Conservation (phyloP, 371 early-diverging fungal species). For the Actinomortierella ambigua region DNA sequence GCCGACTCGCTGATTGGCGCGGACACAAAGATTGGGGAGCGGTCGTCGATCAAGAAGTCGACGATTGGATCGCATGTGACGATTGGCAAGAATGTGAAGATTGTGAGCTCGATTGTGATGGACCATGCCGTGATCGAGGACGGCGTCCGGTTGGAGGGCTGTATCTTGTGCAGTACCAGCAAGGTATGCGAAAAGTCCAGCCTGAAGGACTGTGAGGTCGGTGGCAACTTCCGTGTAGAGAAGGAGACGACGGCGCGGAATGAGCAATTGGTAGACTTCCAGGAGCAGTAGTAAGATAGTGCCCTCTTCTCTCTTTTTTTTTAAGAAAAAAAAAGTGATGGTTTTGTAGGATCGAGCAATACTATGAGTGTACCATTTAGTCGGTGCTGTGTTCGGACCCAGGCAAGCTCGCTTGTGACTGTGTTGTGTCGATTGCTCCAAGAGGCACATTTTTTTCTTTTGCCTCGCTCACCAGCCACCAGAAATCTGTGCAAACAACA, state of each 20-base stretch:
- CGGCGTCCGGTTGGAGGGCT: constrained; percentile 90
- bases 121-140: constrained; percentile 91
- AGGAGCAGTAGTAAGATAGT: constrained; percentile 34
- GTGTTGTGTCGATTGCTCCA: too few relatives aligned
- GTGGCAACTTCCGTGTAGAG: constrained; percentile 69
- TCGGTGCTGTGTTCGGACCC: too few relatives aligned
- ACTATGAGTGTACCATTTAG: too few relatives aligned
- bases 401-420: too few relatives aligned
- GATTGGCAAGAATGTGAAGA: constrained; percentile 95
- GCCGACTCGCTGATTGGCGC: constrained; percentile 92
- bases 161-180: constrained; percentile 84
- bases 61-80: constrained; percentile 90
- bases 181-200: constrained; percentile 75
- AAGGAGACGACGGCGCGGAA: constrained; percentile 68
- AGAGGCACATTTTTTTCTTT: too few relatives aligned
- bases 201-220: constrained; percentile 94
- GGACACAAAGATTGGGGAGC: constrained; percentile 86
- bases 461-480: too few relatives aligned
- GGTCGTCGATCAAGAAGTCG: constrained; percentile 90
- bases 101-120: constrained; percentile 92
- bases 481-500: too few relatives aligned
- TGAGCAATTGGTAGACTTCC: constrained; percentile 51
- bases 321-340: too few relatives aligned
- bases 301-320: too few relatives aligned
- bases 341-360: too few relatives aligned